Evolutionary conservation across 306 rosid species (phyloP), one percentile per base, ranked within the genome.

Genomic region (Herpetospermum pedunculosum): DNA sequence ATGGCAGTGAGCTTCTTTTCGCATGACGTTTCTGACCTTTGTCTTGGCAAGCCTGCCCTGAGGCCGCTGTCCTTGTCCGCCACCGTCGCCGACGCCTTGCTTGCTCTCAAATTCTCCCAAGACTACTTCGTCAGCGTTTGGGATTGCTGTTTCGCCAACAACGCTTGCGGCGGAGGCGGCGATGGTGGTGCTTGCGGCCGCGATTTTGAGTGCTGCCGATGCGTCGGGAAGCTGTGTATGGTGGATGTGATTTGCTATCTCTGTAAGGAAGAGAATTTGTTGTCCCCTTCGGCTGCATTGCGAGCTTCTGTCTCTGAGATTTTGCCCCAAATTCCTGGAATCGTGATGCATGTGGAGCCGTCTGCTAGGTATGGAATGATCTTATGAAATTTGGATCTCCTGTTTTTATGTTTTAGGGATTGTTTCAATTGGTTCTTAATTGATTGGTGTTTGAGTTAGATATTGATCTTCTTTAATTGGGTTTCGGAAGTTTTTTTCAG

Each of bases 11-110:
- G 81, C 83, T 87, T 88, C 77, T 82, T 88, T 77, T 63, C 85
- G 28, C 84, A 82, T 77, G 96, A 89, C 82, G 84, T 95, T 77
- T 94, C 97, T 25, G 99, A 94, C 81, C 99, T 94, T 87, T 91
- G 96, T 77, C 97, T 94, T 19, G 99, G 96, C 77, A 94, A 94
- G 88, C 99, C 96, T 49, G 87, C 99, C 70, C 76, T 94, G 87
- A 91, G 82, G 90, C 82, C 88, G 21, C 85, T 94, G 6, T 68
- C 87, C 15, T 47, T 76, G 21, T 80, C 96, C n/a, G 82, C 96
- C 76, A 83, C 96, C 76, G 76, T 91, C 55, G 92, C 86, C 12
- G 91, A 91, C 70, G 97, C 96, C 69, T 79, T 91, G 78, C 75
- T 80, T 0, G 87, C 85, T 21, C 82, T 94, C 34, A 84, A 85